Evolutionary conservation across 176 grass and related monocot species (phyloP).

Genomic region (Zoysia japonica): DNA sequence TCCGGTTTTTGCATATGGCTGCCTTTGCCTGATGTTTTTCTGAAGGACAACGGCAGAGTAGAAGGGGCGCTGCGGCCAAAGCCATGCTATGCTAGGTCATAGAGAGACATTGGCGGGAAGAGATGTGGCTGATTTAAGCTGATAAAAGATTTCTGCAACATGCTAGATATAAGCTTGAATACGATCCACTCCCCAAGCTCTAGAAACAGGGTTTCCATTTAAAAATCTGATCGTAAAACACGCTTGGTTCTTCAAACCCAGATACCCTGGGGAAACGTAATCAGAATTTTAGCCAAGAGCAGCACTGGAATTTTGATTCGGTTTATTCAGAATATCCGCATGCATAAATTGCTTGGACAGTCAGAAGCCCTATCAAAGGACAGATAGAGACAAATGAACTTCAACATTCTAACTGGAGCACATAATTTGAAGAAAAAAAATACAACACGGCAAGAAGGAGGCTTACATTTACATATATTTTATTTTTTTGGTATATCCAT

Average conservation of each 20-base stretch:
- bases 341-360: background rate
- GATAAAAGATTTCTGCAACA: background rate
- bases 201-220: background rate
- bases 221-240: background rate
- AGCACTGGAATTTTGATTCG: background rate
- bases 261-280: background rate
- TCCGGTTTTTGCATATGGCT: background rate
- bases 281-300: background rate
- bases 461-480: background rate
- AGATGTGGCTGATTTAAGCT: conserved; percentile 28
- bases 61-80: background rate
- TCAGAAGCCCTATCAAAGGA: background rate
- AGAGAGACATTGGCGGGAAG: conserved; percentile 10
- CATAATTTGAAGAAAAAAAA: background rate
- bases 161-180: background rate
- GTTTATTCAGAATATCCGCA: background rate
- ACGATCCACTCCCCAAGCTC: background rate
- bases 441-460: background rate
- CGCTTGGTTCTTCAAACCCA: background rate
- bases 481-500: background rate
- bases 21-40: conserved; percentile 35
- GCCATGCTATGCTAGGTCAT: background rate
- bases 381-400: background rate
- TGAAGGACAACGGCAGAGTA: conserved; percentile 12
- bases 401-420: background rate